Conservation (phyloP, 805 yeast genomes). For the Candida germanica region DNA sequence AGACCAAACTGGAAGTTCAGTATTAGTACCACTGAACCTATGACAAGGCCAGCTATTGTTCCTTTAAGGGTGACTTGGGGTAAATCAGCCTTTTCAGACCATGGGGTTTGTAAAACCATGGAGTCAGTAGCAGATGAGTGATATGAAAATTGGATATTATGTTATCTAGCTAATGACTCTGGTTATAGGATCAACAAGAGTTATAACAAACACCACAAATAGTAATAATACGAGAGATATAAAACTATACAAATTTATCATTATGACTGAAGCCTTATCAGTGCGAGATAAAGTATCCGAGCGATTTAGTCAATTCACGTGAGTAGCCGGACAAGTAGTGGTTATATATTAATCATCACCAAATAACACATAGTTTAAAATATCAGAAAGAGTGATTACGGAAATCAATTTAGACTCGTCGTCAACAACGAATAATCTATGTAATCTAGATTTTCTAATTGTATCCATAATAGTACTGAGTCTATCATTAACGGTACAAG, state of each 20-base stretch:
- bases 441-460: slow-evolving; percentile 84
- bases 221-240: too few species aligned
- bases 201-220: too few species aligned
- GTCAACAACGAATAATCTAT: slow-evolving; percentile 89
- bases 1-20: slow-evolving; percentile 95
- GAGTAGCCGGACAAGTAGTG: not conserved
- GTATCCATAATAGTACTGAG: slow-evolving; percentile 89
- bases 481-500: slow-evolving; percentile 85
- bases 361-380: slow-evolving; percentile 74
- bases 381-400: slow-evolving; percentile 88
- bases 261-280: too few species aligned
- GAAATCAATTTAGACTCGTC: slow-evolving; percentile 74
- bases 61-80: slow-evolving; percentile 74
- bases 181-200: too few species aligned
- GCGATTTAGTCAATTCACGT: not conserved
- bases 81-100: slow-evolving; percentile 49
- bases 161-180: too few species aligned
- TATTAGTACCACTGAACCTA: slow-evolving; percentile 83
- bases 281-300: not conserved
- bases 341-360: slow-evolving; percentile 43
- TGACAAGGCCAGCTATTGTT: slow-evolving; percentile 67
- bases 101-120: too few species aligned
- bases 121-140: too few species aligned
- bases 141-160: too few species aligned
- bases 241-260: too few species aligned